Percentiles rank a stretch among this genome's conserved stretches.
Evolutionary conservation across 2,329 filamentous ascomycete genomes (phyloP).

Genomic region (Ophiosphaerella korrae): DNA sequence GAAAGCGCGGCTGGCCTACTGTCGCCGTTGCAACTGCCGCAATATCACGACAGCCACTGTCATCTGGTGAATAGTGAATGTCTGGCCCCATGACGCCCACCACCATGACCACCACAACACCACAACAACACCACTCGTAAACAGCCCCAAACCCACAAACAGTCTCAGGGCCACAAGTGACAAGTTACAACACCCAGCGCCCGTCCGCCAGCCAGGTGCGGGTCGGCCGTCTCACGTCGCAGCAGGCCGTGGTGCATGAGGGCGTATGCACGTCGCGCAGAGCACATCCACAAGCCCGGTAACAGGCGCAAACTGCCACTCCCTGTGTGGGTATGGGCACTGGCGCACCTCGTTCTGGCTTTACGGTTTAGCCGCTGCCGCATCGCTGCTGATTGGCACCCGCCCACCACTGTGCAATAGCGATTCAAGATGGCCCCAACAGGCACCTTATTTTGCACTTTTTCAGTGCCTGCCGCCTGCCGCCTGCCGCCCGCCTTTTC

Average conservation of each 20-base stretch:
- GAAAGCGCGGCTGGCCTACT: slow-evolving; percentile 12
- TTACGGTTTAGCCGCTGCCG: slow-evolving; percentile 22
- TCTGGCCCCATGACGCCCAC: neutral
- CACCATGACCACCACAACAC: no score
- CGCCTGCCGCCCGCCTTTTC: neutral
- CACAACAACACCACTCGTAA: slow-evolving; percentile 1
- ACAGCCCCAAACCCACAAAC: slow-evolving; percentile 8
- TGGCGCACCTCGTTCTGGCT: no score
- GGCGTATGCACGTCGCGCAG: slow-evolving; percentile 29
- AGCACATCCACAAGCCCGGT: slow-evolving; percentile 31
- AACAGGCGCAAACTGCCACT: slow-evolving; percentile 11
- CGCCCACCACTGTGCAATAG: no score
- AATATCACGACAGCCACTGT: neutral
- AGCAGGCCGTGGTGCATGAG: slow-evolving; percentile 30
- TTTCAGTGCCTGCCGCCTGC: no score
- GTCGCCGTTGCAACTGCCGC: slow-evolving; percentile 8
- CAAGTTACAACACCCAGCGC: slow-evolving; percentile 12
- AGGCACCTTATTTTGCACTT: no score
- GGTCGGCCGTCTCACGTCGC: slow-evolving; percentile 28
- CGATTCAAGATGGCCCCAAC: slow-evolving; percentile 2
- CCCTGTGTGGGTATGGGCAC: no score
- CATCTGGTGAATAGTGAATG: neutral
- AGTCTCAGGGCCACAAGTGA: slow-evolving; percentile 22
- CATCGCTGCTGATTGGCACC: slow-evolving; percentile 15
- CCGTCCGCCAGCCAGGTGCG: slow-evolving; percentile 29